Evolutionary conservation across 805 yeast species (phyloP), one percentile per base, ranked within the genome.

Genomic region (Wickerhamomyces queroliae): DNA sequence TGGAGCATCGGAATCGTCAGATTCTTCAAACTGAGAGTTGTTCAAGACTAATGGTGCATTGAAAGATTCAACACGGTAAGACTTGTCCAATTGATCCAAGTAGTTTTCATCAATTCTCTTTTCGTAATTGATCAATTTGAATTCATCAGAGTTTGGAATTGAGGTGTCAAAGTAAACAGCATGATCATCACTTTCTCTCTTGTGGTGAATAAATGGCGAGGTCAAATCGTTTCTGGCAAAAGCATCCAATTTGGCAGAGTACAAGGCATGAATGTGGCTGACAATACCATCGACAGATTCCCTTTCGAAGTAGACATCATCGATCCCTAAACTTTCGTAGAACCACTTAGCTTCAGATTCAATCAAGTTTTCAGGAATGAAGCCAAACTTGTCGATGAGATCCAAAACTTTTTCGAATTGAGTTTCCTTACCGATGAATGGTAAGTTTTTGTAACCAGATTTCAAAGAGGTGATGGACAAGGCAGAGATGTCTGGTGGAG

Each of bases 221-320:
- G 62, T 63, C 39, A 70, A 67, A 41, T 66, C 74, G 36, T 80
- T 72, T 46, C 74, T 65, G 4, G 93, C 83, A 57, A 73, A 86
- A 7, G 96, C 95, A 50, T 91, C 93, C 39, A 93, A 75, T 60
- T 93, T 93, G 41, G 97, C 90, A 25, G 96, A 86, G 63, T 91
- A 91, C 39, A 91, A 70, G 9, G 96, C 84, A 55, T 84, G 84
- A 51, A 91, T 86, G 56, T 90, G 89, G 39, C 82, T 75, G 15
- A 86, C 90, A 49, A 91, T 84, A 44, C 82, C 85, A 38, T 74
- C 78, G 12, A 90, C 83, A 5, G 85, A 68, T 57, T 91, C 96
- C 46, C 83, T 78, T 32, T 93, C 93, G 59, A 91, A 90, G 63
- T 85, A 91, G 23, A 87, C 82, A 56, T 89, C 96, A 57, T 90